Base-by-base conservation (phyloP, 2,329 filamentous ascomycete species). In the Fusarium sp. region DNA sequence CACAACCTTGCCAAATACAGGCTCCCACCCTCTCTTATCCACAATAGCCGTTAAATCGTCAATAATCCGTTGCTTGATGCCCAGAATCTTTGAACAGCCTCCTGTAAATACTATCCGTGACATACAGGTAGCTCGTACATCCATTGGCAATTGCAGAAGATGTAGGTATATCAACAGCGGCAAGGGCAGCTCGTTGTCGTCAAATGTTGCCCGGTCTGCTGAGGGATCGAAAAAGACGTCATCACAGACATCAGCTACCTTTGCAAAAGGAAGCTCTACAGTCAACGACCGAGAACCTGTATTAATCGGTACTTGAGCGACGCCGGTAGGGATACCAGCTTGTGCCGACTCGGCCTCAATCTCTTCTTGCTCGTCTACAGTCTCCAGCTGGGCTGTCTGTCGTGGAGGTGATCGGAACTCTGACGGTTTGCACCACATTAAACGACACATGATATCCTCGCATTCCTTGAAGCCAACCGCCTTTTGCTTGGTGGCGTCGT, bases 21-120 rank as follows among this genome's bases (percentile, higher is more conserved):
- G 81, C 66, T 91, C 87, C 92, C 94, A 98, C 7, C 92, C 91
- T 60, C 87, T 80, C 39, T 82, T 78, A 14, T 87, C 79, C 6
- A 95, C 82, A 1, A 97, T 78, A 1, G 78, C 76, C 4, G 84
- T 82, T 1, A 98, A 77, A 68, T 98, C 93, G 53, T 89, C 84
- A 29, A 97, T 76, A 33, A 97, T 82, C 23, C 94, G 86, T 21
- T 83, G 81, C 64, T 91, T 92, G 23, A 99, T 78, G 1, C 95
- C 95, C 1, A 93, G 84, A 9, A 97, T 87, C 23, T 84, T 84
- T 6, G 92, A 87, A 43, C 90, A 90, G 3, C 92, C 92, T 29
- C 95, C 95, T 0, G 89, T 89, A 70, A 99, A 90, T 14, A 97
- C 80, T 41, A 98, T 90, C 35, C 94, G 90, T 1, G 93, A 88